Base-by-base conservation (phyloP, 2,329 filamentous ascomycete genomes). In the Penicillium sp. region DNA sequence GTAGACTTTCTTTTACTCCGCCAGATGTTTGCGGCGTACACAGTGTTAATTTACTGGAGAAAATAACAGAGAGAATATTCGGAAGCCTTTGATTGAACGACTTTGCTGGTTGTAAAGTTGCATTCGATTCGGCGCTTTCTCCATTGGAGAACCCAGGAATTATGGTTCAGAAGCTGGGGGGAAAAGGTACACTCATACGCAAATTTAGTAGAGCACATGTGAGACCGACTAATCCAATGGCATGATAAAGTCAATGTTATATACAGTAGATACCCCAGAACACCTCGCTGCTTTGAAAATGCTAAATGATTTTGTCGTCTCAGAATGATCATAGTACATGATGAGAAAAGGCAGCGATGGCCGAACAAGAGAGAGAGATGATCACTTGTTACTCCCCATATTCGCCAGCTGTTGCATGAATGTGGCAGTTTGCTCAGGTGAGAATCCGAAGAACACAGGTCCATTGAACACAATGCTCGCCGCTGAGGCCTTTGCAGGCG, bases 381-480 rank as follows among this genome's bases (percentile, higher is more conserved):
- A 48, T 7, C 23, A 13, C 29, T 56, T 55, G 26, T 64, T 64
- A 19, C 67, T 61, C 21, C 66, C 66, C 49, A 65, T 21, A 5
- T 62, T 64, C 13, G 67, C 69, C 21, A 80, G 84, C 59, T 87
- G 83, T 68, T 90, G 88, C 81, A 96, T 85, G 56, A 96, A 84
- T 58, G 86, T 83, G 26, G 91, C 85, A n/a, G 91, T 91, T 73
- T 96, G 89, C 63, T 96, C 91, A 64, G 92, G 86, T 9, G 90
- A 88, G 71, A 97, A 97, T 0, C 94, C 94, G 70, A 98, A 92
- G 72, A 97, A 97, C 0, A 97, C 93, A 0, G 94, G 94, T 0
- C 94, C 94, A 8, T 91, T 96, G 73, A 97, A 97, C 0, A 96
- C 83, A 86, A 97, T 90, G 69, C 90, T 89, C 9, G 91, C 86